A percentile compares a stretch with the other conserved stretches of the same genome.
These are phyloP conservation scores for Cryoendolithus antarcticus DNA, from an alignment of 2,329 filamentous ascomycete species.

Conservation along the genomic window DNA sequence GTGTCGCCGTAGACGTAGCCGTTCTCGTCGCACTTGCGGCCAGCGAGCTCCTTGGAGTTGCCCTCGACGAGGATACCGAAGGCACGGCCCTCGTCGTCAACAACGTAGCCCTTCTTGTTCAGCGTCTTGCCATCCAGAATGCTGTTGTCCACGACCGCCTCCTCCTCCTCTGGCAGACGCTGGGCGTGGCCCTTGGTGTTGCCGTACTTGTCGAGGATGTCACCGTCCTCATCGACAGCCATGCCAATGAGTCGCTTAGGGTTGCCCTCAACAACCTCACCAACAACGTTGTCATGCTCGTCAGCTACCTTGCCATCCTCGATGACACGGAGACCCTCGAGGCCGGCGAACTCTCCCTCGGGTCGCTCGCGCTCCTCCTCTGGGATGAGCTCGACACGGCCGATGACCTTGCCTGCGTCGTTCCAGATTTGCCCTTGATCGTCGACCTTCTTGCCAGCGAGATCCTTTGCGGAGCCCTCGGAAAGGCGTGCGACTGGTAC, in stretches of 20 bases:
- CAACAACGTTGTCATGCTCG: conserved; percentile 39
- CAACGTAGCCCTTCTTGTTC: conserved; percentile 48
- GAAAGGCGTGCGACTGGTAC: conserved; percentile 50
- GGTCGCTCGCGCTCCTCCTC: conserved; percentile 49
- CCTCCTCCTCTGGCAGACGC: conserved; percentile 37
- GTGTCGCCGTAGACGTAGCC: conserved; percentile 45
- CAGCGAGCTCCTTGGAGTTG: conserved; percentile 43
- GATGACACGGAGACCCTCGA: conserved; percentile 36
- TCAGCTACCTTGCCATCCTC: conserved; percentile 37
- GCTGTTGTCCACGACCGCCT: conserved; percentile 36
- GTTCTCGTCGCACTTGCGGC: conserved; percentile 42
- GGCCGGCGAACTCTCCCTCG: conserved; percentile 39
- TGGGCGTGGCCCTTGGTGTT: conserved; percentile 50
- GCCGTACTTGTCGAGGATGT: conserved; percentile 49
- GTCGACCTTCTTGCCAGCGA: conserved; percentile 58
- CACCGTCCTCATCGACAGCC: conserved; percentile 50
- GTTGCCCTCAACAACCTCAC: conserved; percentile 45
- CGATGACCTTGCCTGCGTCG: conserved; percentile 59
- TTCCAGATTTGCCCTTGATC: conserved; percentile 60
- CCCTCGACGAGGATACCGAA: conserved; percentile 45
- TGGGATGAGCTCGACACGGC: conserved; percentile 54
- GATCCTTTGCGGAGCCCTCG: conserved; percentile 51
- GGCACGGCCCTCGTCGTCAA: conserved; percentile 40
- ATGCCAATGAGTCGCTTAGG: conserved; percentile 47
- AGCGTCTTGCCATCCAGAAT: conserved; percentile 40